A percentile compares a stretch with the other conserved stretches of the same genome.
Conservation (phyloP, 2,329 filamentous ascomycete genomes). For the Pestalotiopsis sp. region DNA sequence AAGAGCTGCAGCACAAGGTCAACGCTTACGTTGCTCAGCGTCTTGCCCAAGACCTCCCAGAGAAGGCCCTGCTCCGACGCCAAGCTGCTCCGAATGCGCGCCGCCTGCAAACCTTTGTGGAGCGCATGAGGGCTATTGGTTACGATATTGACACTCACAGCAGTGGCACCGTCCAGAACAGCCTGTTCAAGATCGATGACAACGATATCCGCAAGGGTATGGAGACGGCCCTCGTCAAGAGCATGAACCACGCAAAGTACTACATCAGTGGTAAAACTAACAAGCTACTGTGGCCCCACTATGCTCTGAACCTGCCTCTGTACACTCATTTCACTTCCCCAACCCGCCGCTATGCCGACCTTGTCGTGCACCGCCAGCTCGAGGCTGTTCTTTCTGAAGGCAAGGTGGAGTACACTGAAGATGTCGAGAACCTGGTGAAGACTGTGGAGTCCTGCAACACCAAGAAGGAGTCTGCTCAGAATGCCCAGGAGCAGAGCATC, state of each 20-base stretch:
- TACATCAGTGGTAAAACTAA: constrained; percentile 80
- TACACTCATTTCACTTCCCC: constrained; percentile 99
- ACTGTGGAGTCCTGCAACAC: constrained; percentile 95
- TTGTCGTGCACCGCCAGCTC: constrained; percentile 93
- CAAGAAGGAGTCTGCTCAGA: constrained; percentile 98
- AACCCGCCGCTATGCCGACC: constrained; percentile 90
- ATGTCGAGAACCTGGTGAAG: constrained; percentile 86
- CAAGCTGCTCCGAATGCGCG: constrained; percentile 85
- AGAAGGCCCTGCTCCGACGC: constrained; percentile 89
- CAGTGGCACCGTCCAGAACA: constrained; percentile 91
- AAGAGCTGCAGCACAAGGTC: constrained; percentile 92
- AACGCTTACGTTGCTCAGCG: constrained; percentile 89
- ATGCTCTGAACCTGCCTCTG: constrained; percentile 86
- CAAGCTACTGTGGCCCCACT: constrained; percentile 82
- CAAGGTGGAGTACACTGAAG: constrained; percentile 82
- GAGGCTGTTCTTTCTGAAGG: constrained; percentile 84
- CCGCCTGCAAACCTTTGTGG: constrained; percentile 85
- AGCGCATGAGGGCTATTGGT: constrained; percentile 89
- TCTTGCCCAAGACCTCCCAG: constrained; percentile 75
- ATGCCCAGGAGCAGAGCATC: constrained; percentile 96
- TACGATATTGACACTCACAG: constrained; percentile 88
- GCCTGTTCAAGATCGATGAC: constrained; percentile 91
- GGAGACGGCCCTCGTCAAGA: constrained; percentile 93
- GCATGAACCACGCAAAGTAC: constrained; percentile 96
- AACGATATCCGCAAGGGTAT: constrained; percentile 91